Base-by-base conservation (phyloP, 352 stramenopile genomes). In the Lagenidium giganteum region DNA sequence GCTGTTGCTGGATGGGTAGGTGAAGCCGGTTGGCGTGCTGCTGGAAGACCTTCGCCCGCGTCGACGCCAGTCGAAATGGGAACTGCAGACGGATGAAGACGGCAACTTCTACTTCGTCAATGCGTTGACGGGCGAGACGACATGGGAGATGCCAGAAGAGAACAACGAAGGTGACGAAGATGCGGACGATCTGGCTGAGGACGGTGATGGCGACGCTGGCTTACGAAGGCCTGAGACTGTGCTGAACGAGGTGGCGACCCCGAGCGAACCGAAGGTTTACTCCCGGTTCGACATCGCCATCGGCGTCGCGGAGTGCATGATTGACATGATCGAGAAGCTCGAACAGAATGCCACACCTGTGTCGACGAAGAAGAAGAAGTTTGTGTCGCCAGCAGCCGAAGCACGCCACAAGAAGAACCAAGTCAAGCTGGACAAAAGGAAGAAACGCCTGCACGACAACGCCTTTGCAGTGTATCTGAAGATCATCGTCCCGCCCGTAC, bases 41-140 rank as follows among this genome's bases (percentile, higher is more conserved):
- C n/a, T n/a, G n/a, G n/a, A n/a, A n/a, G n/a, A n/a, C n/a, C n/a
- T n/a, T n/a, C n/a, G n/a, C n/a, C n/a, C n/a, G n/a, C n/a, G n/a
- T n/a, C n/a, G n/a, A n/a, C 35, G 16, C 13, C 35, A 28, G 20
- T 35, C 57, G 14, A 73, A 73, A 39, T 92, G 80, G 80, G 55
- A 85, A 32, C 62, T 85, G 24, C 70, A 76, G 34, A 49, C 68
- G 12, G 76, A 88, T 28, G 68, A 83, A n/a, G 42, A 68, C 47
- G 75, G 72, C 25, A 84, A 78, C 49, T 47, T 84, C 34, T 92
- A 88, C 69, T 89, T 87, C 38, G 86, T 73, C 55, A 88, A 86
- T 59, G 66, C 42, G 8, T 3, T 68, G 36, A 82, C 77, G 2
- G 77, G 72, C 11, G 72, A 88, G 47, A 81, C 80, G 1, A 52